Percentiles rank a stretch among this genome's conserved stretches.
Evolutionary conservation across 179 eudicot species (phyloP).

Genomic region (Carnegiea gigantea): DNA sequence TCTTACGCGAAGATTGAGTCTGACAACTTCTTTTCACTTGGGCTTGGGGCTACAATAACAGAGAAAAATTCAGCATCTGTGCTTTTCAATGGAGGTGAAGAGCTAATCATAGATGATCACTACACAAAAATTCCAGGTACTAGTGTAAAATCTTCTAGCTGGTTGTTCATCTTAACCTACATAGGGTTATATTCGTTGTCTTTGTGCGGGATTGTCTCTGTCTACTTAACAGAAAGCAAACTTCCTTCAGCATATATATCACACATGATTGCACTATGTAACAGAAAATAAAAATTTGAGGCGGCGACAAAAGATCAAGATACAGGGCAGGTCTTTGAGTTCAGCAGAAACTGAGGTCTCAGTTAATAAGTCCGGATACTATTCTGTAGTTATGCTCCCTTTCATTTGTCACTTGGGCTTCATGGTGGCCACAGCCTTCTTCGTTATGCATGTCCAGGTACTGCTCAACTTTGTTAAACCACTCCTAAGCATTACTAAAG

Average conservation of each 20-base stretch:
- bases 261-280: slow-evolving; percentile 9
- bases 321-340: slow-evolving; percentile 20
- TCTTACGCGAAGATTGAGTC: slow-evolving; percentile 61
- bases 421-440: slow-evolving; percentile 79
- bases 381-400: slow-evolving; percentile 54
- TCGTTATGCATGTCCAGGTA: slow-evolving; percentile 97
- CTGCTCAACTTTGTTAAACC: slow-evolving; percentile 1
- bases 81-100: slow-evolving; percentile 23
- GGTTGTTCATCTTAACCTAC: background rate
- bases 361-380: slow-evolving; percentile 32
- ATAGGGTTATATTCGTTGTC: background rate
- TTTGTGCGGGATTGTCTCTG: background rate
- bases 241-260: background rate
- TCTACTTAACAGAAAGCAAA: background rate
- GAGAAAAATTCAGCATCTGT: slow-evolving; percentile 29
- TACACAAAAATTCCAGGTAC: slow-evolving; percentile 43
- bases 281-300: slow-evolving; percentile 47
- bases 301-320: slow-evolving; percentile 37
- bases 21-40: slow-evolving; percentile 62
- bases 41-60: slow-evolving; percentile 44
- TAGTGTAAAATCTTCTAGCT: background rate
- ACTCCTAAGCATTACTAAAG: background rate
- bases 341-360: slow-evolving; percentile 30
- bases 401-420: slow-evolving; percentile 75
- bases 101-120: slow-evolving; percentile 16